Base-by-base conservation (phyloP, 139 green algal species). In the Chlorella ohadii region DNA sequence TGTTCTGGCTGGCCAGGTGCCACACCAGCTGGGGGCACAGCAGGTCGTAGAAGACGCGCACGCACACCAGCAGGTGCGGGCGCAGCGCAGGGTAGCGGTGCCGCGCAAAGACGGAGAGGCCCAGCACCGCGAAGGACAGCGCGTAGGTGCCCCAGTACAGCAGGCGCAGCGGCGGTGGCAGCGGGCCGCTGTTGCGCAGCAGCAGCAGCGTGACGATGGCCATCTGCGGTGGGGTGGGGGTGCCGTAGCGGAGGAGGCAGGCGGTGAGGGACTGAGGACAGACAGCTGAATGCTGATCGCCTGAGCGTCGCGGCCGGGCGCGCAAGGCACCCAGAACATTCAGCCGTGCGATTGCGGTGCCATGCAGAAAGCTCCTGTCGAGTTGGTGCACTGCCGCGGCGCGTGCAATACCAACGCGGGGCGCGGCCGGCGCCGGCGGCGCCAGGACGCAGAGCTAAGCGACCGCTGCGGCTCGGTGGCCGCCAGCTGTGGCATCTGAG, bases 1-100 rank as follows among this genome's bases (percentile, higher is more conserved):
- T 22, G 51, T 59, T 59, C 51, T 59, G 16, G 36, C 68, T 75
- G 68, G 74, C 74, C 55, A 80, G n/a, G 19, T 82, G 76, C 76
- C 76, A 82, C 57, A 71, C 34, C 33, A 81, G 31, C 2, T 71
- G 55, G 22, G 74, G 74, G 55, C 36, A 59, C 12, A 82, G 76
- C 36, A 72, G 7, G 25, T 59, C 20, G 41, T 39, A 72, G 25
- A 72, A 38, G 3, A 82, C 23, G 27, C 76, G 56, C 15, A 38
- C 36, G 0, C 36, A 27, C 11, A 57, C 22, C 13, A 82, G 27
- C 12, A 82, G 16, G 36, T 72, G 71, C 0, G 76, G 76, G 13
- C 76, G 76, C 12, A 59, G 36, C 25, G 13, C 15, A 59, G 59
- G 36, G 36, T 71, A 82, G 57, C 7, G 19, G 16, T 19, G 31